Evolutionary conservation across 2,329 filamentous ascomycete genomes (phyloP).

Genomic region (Helotiales sp.): DNA sequence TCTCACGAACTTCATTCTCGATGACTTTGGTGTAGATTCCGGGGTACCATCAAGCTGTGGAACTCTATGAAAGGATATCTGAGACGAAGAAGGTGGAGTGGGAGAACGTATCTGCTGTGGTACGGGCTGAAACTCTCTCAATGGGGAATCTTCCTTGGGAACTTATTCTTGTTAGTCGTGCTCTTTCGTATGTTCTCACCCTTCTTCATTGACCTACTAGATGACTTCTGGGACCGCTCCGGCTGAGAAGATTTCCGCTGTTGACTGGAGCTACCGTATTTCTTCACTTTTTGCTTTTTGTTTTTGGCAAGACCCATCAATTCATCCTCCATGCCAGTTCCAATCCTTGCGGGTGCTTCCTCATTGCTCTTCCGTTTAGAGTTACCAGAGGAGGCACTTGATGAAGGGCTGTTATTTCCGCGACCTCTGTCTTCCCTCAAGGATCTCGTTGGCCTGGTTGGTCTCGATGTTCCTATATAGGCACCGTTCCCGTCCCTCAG

Average conservation of each 20-base stretch:
- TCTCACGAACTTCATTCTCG: neutral
- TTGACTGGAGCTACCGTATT: neutral
- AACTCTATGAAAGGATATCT: neutral
- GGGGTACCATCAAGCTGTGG: neutral
- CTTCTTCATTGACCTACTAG: neutral
- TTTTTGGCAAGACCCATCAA: constrained; percentile 15
- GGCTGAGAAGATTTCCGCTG: neutral
- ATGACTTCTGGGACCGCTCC: neutral
- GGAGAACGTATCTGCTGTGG: too few relatives aligned
- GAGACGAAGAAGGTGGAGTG: neutral
- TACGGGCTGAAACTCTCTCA: too few relatives aligned
- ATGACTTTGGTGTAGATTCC: neutral
- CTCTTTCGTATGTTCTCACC: too few relatives aligned
- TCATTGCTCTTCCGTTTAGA: constrained; percentile 24
- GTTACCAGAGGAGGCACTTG: constrained; percentile 6
- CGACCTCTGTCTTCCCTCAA: neutral
- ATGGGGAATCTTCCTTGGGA: neutral
- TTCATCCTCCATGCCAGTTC: constrained; percentile 17
- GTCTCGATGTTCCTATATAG: neutral
- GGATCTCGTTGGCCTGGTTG: neutral
- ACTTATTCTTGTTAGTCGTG: neutral
- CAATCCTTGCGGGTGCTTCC: constrained; percentile 10
- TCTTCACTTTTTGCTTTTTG: constrained; percentile 8
- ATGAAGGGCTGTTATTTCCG: neutral
- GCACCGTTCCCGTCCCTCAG: neutral